These are phyloP conservation scores for Xylaria acuta DNA, from an alignment of 495 filamentous ascomycete species.

Conservation along the genomic window DNA sequence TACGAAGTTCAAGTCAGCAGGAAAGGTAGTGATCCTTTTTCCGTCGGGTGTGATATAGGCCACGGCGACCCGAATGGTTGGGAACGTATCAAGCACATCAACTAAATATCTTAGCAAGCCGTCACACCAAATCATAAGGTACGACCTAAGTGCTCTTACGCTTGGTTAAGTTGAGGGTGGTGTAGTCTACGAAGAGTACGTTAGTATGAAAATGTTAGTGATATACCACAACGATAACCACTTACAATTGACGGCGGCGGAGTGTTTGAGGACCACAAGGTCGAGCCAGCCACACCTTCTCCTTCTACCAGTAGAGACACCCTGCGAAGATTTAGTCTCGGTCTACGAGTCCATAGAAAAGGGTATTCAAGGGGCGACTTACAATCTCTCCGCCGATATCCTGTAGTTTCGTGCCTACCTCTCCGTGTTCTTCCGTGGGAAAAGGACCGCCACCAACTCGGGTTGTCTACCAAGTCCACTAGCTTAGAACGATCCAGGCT, in stretches of 20 bases:
- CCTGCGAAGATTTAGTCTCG: constrained; percentile 50
- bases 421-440: constrained; percentile 78
- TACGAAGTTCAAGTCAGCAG: constrained; percentile 72
- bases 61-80: constrained; percentile 79
- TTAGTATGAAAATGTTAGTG: not conserved
- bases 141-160: not conserved
- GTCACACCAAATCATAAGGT: not conserved
- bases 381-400: constrained; percentile 47
- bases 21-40: constrained; percentile 64
- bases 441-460: constrained; percentile 83
- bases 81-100: constrained; percentile 85
- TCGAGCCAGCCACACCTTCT: constrained; percentile 92
- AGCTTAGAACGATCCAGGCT: not conserved
- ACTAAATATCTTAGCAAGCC: constrained; percentile 46
- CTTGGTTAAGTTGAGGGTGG: constrained; percentile 82
- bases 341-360: not conserved
- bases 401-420: constrained; percentile 52
- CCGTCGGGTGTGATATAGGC: constrained; percentile 66
- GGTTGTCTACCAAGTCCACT: constrained; percentile 52
- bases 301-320: constrained; percentile 82
- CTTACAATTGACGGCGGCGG: constrained; percentile 63
- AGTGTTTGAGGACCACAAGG: constrained; percentile 80
- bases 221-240: not conserved
- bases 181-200: constrained; percentile 58
- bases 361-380: not conserved